Evolutionary conservation across 176 grass and related monocot species (phyloP).

Genomic region (Eragrostis curvula): DNA sequence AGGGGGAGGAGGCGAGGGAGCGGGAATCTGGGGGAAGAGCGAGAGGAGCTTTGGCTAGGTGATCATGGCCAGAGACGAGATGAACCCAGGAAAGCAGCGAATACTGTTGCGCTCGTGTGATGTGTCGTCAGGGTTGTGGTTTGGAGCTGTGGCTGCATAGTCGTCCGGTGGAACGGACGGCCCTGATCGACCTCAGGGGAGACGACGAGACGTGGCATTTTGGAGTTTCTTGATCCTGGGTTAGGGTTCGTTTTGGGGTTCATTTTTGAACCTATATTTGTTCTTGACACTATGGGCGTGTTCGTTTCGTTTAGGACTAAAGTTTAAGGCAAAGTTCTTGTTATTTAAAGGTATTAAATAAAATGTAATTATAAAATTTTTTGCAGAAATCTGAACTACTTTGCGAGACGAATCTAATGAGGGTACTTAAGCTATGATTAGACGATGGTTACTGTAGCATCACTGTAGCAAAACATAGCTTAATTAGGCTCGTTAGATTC

Average conservation of each 20-base stretch:
- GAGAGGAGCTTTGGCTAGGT: slow-evolving; percentile 24
- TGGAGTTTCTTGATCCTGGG: background rate
- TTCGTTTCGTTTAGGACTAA: too few species aligned
- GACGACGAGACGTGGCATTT: background rate
- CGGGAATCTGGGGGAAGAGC: slow-evolving; percentile 27
- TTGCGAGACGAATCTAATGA: too few species aligned
- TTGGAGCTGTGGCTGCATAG: slow-evolving; percentile 31
- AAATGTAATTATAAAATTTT: too few species aligned
- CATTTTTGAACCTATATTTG: background rate
- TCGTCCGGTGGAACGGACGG: background rate
- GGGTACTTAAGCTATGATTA: too few species aligned
- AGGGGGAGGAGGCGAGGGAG: background rate
- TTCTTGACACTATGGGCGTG: too few species aligned
- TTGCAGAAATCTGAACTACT: too few species aligned
- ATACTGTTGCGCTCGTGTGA: slow-evolving; percentile 40
- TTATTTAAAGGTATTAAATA: too few species aligned
- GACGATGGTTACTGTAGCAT: too few species aligned
- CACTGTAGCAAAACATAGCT: too few species aligned
- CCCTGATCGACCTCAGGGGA: background rate
- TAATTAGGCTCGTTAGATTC: too few species aligned
- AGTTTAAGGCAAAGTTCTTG: too few species aligned
- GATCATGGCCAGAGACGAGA: slow-evolving; percentile 37
- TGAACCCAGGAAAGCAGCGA: background rate
- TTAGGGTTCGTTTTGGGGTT: background rate
- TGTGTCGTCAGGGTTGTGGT: slow-evolving; percentile 13